Base-by-base conservation (phyloP, 2,329 filamentous ascomycete species). In the Bipolaris cookei region DNA sequence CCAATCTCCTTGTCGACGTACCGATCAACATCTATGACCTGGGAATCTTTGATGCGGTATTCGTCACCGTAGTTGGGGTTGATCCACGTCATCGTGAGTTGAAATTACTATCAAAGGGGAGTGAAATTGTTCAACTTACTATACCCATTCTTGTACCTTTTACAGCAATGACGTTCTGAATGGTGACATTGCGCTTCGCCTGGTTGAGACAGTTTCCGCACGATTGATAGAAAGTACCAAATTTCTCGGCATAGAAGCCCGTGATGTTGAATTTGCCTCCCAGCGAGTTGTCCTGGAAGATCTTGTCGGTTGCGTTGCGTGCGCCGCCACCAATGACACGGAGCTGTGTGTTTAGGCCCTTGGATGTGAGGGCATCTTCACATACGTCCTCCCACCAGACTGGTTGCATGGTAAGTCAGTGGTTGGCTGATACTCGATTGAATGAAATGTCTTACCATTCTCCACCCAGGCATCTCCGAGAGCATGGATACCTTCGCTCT, bases 341-440 rank as follows among this genome's bases (percentile, higher is more conserved):
- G 20, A 69, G 65, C 37, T 69, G 66, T 1, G 66, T 69, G 46
- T 69, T 69, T 37, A 69, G 58, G 23, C 66, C 66, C 44, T 69
- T 69, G 23, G 58, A 62, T 5, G 66, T 69, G 14, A 69, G 47
- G 3, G 66, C 66, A 42, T 69, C 66, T 45, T 69, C 66, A 34
- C 66, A 69, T 18, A 69, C 66, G 7, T 69, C 66, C 54, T 69
- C 66, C 66, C 66, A 69, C 66, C 66, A 69, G 3, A 69, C 66
- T 68, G 4, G 4, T 51, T 10, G 13, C 5, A 32, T 5, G 21
- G 2, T 13, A 32, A 4, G 38, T 64, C 44, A 66, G 57, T 16
- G 16, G 37, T 10, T 50, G 2, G 11, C 0, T 32, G 2, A 3
- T 2, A 14, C 16, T 16, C n/a, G 2, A 2, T 3, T 0, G 3